A percentile compares a stretch with the other conserved stretches of the same genome.
Conservation (phyloP, 371 early-diverging fungal genomes). For the Mucor mucedo region DNA sequence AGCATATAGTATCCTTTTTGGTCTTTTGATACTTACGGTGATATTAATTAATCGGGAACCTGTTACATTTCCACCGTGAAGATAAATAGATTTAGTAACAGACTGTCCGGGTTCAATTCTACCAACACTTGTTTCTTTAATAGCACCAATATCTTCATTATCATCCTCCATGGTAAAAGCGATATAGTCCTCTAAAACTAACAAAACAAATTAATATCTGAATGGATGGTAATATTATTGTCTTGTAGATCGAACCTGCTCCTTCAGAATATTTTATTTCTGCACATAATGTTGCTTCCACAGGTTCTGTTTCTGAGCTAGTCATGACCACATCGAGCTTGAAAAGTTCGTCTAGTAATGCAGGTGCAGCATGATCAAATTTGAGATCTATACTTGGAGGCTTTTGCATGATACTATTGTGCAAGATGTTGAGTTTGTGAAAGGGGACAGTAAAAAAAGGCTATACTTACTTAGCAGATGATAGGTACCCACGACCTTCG, state of each 20-base stretch:
- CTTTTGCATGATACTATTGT: conserved; percentile 60
- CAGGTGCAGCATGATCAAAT: conserved; percentile 62
- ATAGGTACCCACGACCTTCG: conserved; percentile 62
- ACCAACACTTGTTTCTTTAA: conserved; percentile 25
- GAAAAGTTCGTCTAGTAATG: conserved; percentile 72
- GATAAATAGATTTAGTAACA: conserved; percentile 25
- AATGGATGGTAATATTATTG: too few species aligned
- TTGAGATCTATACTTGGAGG: conserved; percentile 70
- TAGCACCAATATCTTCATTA: conserved; percentile 7
- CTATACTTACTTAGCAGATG: conserved; percentile 47
- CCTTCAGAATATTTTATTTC: conserved; percentile 57
- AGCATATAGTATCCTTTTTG: too few species aligned
- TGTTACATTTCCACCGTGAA: conserved; percentile 33
- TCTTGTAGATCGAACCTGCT: conserved; percentile 1
- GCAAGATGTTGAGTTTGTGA: not conserved
- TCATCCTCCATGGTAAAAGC: conserved; percentile 23
- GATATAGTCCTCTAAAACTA: conserved; percentile 31
- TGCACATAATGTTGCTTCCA: conserved; percentile 52
- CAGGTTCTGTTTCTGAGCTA: conserved; percentile 63
- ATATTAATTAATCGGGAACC: conserved; percentile 42
- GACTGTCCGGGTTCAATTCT: conserved; percentile 33
- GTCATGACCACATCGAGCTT: conserved; percentile 61
- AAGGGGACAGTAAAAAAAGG: not conserved
- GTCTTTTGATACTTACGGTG: conserved; percentile 28
- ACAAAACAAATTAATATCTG: not conserved